Base-by-base conservation (phyloP, 225 moss, liverwort and hornwort species). In the Sphagnum contortum region DNA sequence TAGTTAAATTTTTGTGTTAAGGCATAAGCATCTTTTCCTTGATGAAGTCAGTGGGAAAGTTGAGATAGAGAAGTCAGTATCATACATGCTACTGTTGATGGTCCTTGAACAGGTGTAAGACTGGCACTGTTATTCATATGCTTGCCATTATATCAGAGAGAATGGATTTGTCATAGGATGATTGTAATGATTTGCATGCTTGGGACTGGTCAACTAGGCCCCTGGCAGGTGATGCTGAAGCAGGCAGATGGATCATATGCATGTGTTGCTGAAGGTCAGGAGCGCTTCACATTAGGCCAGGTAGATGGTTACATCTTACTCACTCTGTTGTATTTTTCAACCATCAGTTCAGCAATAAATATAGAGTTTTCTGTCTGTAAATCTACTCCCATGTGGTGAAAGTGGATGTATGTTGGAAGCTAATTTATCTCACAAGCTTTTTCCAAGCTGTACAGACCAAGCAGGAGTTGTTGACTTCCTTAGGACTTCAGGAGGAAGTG, bases 171-270 rank as follows among this genome's bases (percentile, higher is more conserved):
- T 29, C 29, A 29, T 29, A 29, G 29, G 29, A 29, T 29, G 29
- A 29, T 29, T 29, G 29, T 29, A 29, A 29, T 29, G 29, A 29
- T 29, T 29, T 29, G 29, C 29, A 29, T 29, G 29, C 2, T 1
- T 60, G 59, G 59, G 45, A 12, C 12, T 65, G 13, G 0, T 65
- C 47, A 44, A 57, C 45, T 71, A 81, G 91, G 85, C 51, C 91
- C 94, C 5, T 94, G 94, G 94, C 94, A 98, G 75, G 96, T 98
- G 57, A 98, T 98, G 92, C 70, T 98, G 29, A 92, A 87, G 55
- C 96, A 98, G 70, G 70, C 72, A 3, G 96, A 92, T 76, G 90
- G 96, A 14, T 92, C 96, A 4, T 98, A 79, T 12, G 96, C 79
- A 48, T 98, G 96, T 57, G 82, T 98, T 2, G 92, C 96, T 3